Base-by-base conservation (phyloP, 2,329 filamentous ascomycete genomes). In the Chaetomiaceae sp. region DNA sequence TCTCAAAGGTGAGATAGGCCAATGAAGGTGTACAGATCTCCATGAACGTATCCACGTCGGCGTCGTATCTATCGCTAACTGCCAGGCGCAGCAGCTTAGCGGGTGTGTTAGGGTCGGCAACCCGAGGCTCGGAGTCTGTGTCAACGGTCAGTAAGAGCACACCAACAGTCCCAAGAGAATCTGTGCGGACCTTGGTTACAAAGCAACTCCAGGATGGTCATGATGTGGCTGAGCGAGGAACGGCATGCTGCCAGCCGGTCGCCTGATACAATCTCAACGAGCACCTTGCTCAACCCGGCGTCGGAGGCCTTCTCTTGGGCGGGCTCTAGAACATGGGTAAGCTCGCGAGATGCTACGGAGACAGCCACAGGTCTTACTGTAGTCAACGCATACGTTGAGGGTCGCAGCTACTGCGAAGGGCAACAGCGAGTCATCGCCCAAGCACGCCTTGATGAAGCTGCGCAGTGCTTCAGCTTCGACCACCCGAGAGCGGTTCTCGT, bases 341-440 rank as follows among this genome's bases (percentile, higher is more conserved):
- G 42, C 7, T 10, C 2, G 2, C 7, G 20, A 15, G 3, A 35
- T 6, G 8, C n/a, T 8, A 24, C 8, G 7, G 2, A 33, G 18
- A 5, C 4, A 11, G 18, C 2, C 12, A 3, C 8, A 37, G 19
- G 10, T n/a, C 70, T 63, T 59, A 82, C 79, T 76, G 58, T 81
- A 83, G 58, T 84, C 80, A 12, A 83, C 71, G 45, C 78, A 72
- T 38, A 81, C 69, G 56, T 84, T 84, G 61, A 75, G 81, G 4
- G 83, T 62, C 7, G 83, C 80, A 0, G 78, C 76, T 33, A 83
- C 71, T 29, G 70, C 69, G 57, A 78, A 77, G 0, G 68, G 62
- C 7, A 79, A 61, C 15, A 81, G 54, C 0, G 64, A 60, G 39
- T 76, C 70, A 30, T 76, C 61, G 12, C 63, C 53, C 8, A 83